phyloP scores from a whole-genome alignment of 208 protist species.

The Vickermania spadyakhi region DNA sequence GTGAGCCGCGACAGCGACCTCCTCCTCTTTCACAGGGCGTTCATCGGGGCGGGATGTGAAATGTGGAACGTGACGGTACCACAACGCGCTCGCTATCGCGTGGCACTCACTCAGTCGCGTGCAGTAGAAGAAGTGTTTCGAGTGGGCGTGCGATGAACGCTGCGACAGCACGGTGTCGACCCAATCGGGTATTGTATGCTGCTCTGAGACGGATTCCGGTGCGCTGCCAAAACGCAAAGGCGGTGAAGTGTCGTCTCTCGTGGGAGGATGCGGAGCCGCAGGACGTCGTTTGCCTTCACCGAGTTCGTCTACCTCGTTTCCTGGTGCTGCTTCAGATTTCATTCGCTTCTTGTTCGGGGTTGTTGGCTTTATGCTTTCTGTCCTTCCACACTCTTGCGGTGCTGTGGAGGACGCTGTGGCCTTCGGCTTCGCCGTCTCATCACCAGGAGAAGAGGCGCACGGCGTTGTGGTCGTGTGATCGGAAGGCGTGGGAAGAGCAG shows the following conservation, averaged over 20 bases:
- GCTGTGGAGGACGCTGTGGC: neutral
- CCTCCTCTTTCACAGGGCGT: neutral
- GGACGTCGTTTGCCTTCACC: neutral
- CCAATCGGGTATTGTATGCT: too few relatives aligned
- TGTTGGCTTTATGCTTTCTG: neutral
- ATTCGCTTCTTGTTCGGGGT: neutral
- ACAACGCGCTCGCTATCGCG: neutral
- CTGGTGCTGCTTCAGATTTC: neutral
- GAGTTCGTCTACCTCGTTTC: neutral
- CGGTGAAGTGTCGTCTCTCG: too few relatives aligned
- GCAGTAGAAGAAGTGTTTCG: constrained; percentile 1
- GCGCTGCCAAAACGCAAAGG: too few relatives aligned
- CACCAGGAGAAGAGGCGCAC: too few relatives aligned
- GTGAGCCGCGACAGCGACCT: neutral
- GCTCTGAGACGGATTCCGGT: too few relatives aligned
- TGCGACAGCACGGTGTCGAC: too few relatives aligned
- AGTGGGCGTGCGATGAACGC: too few relatives aligned
- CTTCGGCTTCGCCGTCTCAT: constrained; percentile 7
- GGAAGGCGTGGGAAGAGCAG: too few relatives aligned
- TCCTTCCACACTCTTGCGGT: neutral
- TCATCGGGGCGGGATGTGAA: neutral
- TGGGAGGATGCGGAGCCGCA: too few relatives aligned
- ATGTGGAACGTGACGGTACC: neutral
- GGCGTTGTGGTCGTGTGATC: too few relatives aligned
- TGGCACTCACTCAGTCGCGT: neutral